phyloP scores from a whole-genome alignment of 371 early-diverging fungal genomes.

The Syncephalastrum racemosum region DNA sequence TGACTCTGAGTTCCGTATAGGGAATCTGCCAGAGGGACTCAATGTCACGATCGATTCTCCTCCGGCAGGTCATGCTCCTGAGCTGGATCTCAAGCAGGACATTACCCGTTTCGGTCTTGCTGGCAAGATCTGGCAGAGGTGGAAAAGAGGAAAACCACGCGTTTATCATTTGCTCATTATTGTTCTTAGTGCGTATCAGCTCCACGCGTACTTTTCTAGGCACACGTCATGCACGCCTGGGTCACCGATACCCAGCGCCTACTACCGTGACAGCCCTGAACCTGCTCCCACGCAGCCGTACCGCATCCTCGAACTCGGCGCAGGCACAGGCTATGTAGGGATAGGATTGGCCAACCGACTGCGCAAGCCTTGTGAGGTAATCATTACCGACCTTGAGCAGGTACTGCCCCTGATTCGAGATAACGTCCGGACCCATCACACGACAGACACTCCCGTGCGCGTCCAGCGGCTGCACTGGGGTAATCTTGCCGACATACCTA shows the following conservation, averaged over 20 bases:
- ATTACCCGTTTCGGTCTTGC: constrained; percentile 44
- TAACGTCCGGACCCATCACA: constrained; percentile 33
- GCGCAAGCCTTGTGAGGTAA: constrained; percentile 29
- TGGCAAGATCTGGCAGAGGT: constrained; percentile 57
- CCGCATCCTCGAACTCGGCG: constrained; percentile 48
- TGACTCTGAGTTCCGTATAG: constrained; percentile 28
- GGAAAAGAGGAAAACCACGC: not conserved
- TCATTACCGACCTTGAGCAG: constrained; percentile 57
- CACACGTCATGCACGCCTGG: constrained; percentile 5
- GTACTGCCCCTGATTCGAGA: constrained; percentile 54
- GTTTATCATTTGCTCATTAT: not conserved
- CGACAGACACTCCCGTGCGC: constrained; percentile 19
- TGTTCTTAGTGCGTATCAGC: constrained; percentile 38
- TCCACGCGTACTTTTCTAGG: constrained; percentile 41
- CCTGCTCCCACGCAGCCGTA: constrained; percentile 17
- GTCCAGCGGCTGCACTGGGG: constrained; percentile 59
- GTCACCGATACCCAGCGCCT: constrained; percentile 27
- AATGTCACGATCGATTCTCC: constrained; percentile 41
- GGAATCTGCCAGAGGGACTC: constrained; percentile 43
- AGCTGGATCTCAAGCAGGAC: constrained; percentile 38
- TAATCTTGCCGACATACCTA: constrained; percentile 10
- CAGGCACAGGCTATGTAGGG: constrained; percentile 63
- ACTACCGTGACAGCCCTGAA: constrained; percentile 11
- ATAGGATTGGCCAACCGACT: constrained; percentile 53
- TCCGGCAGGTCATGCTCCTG: constrained; percentile 16